Evolutionary conservation across 2,329 filamentous ascomycete species (phyloP).

Genomic region (Tympanopsis confertula): DNA sequence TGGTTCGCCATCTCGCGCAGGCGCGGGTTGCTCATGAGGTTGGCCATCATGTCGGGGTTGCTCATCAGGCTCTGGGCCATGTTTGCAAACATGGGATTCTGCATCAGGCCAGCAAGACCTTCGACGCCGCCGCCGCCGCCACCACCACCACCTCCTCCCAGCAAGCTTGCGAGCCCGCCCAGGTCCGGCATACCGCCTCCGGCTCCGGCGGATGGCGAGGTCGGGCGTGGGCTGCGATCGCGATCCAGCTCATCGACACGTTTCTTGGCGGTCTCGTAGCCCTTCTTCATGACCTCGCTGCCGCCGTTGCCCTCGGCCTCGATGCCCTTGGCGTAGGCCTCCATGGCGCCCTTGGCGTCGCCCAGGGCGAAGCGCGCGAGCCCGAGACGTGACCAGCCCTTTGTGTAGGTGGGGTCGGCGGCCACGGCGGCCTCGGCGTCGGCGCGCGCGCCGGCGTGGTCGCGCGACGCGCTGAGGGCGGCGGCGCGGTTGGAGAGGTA

Average conservation of each 20-base stretch:
- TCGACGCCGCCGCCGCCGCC: conserved; percentile 72
- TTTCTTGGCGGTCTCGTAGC: conserved; percentile 83
- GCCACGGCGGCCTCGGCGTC: conserved; percentile 86
- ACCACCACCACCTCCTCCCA: conserved; percentile 50
- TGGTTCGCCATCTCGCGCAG: conserved; percentile 77
- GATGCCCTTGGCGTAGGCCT: conserved; percentile 87
- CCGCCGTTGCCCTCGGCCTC: conserved; percentile 88
- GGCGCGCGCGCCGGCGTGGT: conserved; percentile 72
- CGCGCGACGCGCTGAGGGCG: conserved; percentile 72
- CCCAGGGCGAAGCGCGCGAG: conserved; percentile 85
- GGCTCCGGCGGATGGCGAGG: conserved; percentile 17
- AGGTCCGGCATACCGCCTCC: conserved; percentile 60
- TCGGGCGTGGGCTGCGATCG: conserved; percentile 32
- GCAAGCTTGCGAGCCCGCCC: conserved; percentile 59
- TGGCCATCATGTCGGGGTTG: conserved; percentile 84
- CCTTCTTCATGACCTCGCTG: conserved; percentile 94
- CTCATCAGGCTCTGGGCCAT: conserved; percentile 98
- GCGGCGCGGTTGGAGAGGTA: conserved; percentile 97
- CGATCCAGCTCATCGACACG: conserved; percentile 69
- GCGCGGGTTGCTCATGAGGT: conserved; percentile 87
- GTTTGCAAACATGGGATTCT: conserved; percentile 92
- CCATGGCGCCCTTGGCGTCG: conserved; percentile 82
- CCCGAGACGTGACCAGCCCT: conserved; percentile 89
- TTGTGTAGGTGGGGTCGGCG: conserved; percentile 86
- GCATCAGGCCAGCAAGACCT: conserved; percentile 79